Conservation (phyloP, 2,329 filamentous ascomycete species). For the Ascochyta rabiei region DNA sequence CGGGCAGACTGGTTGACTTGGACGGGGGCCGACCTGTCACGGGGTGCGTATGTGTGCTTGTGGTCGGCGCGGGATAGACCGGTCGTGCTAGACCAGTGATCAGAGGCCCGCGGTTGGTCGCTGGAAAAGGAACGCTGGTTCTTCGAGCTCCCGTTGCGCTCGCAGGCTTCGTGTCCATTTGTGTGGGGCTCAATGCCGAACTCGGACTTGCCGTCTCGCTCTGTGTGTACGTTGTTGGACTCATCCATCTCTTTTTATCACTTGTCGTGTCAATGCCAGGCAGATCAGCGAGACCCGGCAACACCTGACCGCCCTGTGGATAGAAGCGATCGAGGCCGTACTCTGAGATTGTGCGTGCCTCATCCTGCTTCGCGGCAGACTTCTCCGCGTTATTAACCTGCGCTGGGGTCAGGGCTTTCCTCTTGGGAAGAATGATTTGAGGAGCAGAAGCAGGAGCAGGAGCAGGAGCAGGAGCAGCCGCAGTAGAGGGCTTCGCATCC, state of each 20-base stretch:
- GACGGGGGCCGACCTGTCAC: constrained; percentile 33
- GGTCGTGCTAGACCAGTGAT: constrained; percentile 48
- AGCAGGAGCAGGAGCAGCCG: constrained; percentile 39
- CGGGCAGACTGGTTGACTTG: constrained; percentile 40
- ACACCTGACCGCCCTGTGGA: constrained; percentile 22
- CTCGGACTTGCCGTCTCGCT: constrained; percentile 26
- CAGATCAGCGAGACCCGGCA: constrained; percentile 25
- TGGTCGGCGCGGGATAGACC: constrained; percentile 31
- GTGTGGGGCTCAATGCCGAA: constrained; percentile 23
- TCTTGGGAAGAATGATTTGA: constrained; percentile 50
- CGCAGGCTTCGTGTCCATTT: constrained; percentile 18
- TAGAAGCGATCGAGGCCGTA: constrained; percentile 8
- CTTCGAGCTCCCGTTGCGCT: constrained; percentile 32
- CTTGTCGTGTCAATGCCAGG: constrained; percentile 9
- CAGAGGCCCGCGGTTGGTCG: constrained; percentile 36
- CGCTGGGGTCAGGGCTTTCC: constrained; percentile 52
- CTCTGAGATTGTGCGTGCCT: constrained; percentile 15
- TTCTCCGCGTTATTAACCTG: constrained; percentile 49
- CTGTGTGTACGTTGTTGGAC: constrained; percentile 9
- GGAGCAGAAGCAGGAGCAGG: constrained; percentile 39
- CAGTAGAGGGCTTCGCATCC: constrained; percentile 19
- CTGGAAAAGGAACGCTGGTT: constrained; percentile 35
- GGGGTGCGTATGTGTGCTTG: constrained; percentile 25
- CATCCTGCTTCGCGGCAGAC: constrained; percentile 27
- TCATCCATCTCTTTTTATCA: constrained; percentile 8